These are phyloP conservation scores for Triticum timopheevii DNA, from an alignment of 176 grass and related monocot genomes.

Conservation along the genomic window DNA sequence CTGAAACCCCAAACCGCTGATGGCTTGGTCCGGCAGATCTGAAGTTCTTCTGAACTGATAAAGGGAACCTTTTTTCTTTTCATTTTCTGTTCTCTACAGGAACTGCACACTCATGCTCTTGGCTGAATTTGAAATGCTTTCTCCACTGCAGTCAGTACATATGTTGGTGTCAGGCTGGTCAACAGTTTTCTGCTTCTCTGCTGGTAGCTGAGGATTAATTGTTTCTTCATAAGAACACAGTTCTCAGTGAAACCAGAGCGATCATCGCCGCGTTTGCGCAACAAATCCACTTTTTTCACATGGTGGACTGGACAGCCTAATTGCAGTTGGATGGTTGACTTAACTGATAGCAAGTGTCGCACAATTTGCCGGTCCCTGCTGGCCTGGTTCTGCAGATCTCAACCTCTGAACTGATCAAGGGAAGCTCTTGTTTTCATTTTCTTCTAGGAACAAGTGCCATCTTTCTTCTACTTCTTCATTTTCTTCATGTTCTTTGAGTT, in stretches of 20 bases:
- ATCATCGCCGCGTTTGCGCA: neutral
- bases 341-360: too few species aligned
- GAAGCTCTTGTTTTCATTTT: too few species aligned
- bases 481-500: too few species aligned
- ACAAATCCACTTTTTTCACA: too few species aligned
- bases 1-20: neutral
- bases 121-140: neutral
- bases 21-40: neutral
- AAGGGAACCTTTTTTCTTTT: neutral
- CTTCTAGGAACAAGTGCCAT: too few species aligned
- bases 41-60: neutral
- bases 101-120: neutral
- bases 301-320: too few species aligned
- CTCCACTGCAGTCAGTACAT: neutral
- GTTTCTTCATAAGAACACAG: neutral
- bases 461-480: too few species aligned
- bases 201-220: neutral
- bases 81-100: neutral
- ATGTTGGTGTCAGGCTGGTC: neutral
- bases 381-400: neutral
- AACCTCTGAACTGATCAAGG: neutral
- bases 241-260: neutral
- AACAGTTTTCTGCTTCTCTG: neutral
- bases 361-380: too few species aligned
- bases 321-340: too few species aligned